Percentiles rank a stretch among this genome's conserved stretches.
Conservation (phyloP, 371 early-diverging fungal genomes). For the Mucor piriformis region DNA sequence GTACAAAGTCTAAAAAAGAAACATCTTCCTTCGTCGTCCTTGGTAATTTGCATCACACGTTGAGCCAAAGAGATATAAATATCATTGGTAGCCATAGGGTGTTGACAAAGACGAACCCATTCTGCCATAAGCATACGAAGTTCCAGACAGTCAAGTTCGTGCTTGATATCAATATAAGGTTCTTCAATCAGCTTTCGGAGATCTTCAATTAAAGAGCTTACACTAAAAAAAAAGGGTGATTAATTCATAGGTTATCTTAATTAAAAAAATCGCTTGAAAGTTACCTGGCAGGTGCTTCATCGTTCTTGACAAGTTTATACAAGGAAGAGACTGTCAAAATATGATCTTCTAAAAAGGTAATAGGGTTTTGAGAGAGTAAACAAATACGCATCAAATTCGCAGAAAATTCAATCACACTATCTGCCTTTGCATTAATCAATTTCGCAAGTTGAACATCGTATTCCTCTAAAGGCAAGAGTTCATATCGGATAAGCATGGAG, state of each 20-base stretch:
- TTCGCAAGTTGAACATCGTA: slow-evolving; percentile 88
- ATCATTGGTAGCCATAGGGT: slow-evolving; percentile 77
- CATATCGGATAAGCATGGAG: slow-evolving; percentile 73
- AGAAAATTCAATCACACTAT: slow-evolving; percentile 75
- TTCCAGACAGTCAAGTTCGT: slow-evolving; percentile 61
- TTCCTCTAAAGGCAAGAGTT: slow-evolving; percentile 77
- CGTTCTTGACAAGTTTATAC: slow-evolving; percentile 57
- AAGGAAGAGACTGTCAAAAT: slow-evolving; percentile 72
- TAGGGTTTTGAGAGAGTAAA: slow-evolving; percentile 59
- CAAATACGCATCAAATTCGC: slow-evolving; percentile 71
- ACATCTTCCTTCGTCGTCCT: slow-evolving; percentile 70
- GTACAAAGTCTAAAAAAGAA: slow-evolving; percentile 88
- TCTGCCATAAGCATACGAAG: slow-evolving; percentile 75
- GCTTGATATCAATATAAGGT: slow-evolving; percentile 39
- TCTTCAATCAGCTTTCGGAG: slow-evolving; percentile 24
- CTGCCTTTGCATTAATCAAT: slow-evolving; percentile 73
- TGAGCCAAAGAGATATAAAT: slow-evolving; percentile 58
- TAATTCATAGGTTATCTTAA: no score
- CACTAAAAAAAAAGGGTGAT: slow-evolving; percentile 8
- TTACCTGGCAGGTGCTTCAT: slow-evolving; percentile 57
- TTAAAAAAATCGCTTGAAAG: background rate
- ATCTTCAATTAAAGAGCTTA: slow-evolving; percentile 27
- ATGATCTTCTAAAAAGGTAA: slow-evolving; percentile 72
- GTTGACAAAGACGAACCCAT: slow-evolving; percentile 88
- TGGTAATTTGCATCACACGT: slow-evolving; percentile 62